phyloP scores from a whole-genome alignment of 164 flowering plant genomes.

The Amborella trichopoda region DNA sequence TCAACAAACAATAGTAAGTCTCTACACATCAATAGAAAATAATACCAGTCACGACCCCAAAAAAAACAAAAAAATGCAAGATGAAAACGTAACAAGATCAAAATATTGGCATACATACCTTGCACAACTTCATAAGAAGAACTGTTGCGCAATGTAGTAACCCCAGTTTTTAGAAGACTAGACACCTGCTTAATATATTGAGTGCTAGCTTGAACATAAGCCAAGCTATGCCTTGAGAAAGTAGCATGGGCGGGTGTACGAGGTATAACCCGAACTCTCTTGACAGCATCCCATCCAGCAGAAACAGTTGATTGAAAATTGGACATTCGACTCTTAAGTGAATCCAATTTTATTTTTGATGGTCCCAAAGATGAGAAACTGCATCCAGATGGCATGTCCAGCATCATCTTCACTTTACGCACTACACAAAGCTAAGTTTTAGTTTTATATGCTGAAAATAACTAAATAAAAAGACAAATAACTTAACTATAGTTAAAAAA shows the following conservation, averaged over 20 bases:
- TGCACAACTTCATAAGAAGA: constrained; percentile 64
- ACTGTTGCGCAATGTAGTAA: constrained; percentile 54
- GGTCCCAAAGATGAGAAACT: constrained; percentile 43
- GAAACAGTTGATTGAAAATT: constrained; percentile 38
- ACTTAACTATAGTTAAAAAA: no score
- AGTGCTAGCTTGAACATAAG: constrained; percentile 71
- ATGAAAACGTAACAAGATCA: neutral
- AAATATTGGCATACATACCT: constrained; percentile 34
- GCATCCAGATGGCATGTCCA: constrained; percentile 83
- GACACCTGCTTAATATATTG: constrained; percentile 82
- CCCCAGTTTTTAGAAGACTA: constrained; percentile 67
- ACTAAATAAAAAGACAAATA: no score
- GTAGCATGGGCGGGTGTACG: constrained; percentile 47
- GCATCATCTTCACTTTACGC: constrained; percentile 63
- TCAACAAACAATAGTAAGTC: constrained; percentile 54
- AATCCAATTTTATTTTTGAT: constrained; percentile 36
- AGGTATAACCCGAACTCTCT: constrained; percentile 36
- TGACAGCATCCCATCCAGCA: constrained; percentile 63
- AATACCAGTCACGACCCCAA: neutral
- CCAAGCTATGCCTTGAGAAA: constrained; percentile 63
- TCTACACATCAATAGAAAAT: constrained; percentile 25
- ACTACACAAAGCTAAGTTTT: constrained; percentile 56
- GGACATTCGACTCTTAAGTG: constrained; percentile 28
- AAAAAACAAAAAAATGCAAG: neutral
- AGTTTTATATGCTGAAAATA: no score